These are phyloP conservation scores for Quercus rubra DNA, from an alignment of 306 rosid species.

Conservation along the genomic window DNA sequence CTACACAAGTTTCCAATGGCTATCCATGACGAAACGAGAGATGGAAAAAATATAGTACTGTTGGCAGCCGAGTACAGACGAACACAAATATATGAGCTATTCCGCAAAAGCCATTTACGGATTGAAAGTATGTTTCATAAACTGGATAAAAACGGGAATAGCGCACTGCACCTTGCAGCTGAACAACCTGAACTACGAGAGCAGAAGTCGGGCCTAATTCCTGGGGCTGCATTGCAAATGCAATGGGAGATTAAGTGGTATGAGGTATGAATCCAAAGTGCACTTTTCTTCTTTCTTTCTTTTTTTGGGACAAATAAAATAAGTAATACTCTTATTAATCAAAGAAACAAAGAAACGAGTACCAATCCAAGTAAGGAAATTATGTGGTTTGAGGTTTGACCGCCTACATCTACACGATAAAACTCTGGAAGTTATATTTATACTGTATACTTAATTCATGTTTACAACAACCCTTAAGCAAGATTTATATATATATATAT, in stretches of 20 bases:
- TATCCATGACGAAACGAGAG: not conserved
- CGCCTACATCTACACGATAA: too few relatives aligned
- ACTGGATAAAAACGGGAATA: not conserved
- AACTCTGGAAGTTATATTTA: too few relatives aligned
- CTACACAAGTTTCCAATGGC: not conserved
- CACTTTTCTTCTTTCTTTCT: too few relatives aligned
- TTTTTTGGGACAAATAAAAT: too few relatives aligned
- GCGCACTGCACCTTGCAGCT: not conserved
- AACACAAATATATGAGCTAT: not conserved
- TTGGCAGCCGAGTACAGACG: not conserved
- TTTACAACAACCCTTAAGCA: too few relatives aligned
- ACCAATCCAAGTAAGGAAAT: too few relatives aligned
- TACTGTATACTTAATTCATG: too few relatives aligned
- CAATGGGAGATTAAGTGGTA: not conserved
- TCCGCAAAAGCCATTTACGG: not conserved
- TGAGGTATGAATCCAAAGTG: not conserved
- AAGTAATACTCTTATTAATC: too few relatives aligned
- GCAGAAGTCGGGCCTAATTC: not conserved
- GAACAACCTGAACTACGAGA: accelerated
- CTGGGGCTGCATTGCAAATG: not conserved
- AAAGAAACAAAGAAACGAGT: too few relatives aligned
- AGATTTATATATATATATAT: too few relatives aligned
- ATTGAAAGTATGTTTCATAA: not conserved
- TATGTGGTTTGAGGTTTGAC: too few relatives aligned
- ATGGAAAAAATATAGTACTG: not conserved